Evolutionary conservation across 2,329 filamentous ascomycete genomes (phyloP).

Genomic region (Microcyclosporella mali): DNA sequence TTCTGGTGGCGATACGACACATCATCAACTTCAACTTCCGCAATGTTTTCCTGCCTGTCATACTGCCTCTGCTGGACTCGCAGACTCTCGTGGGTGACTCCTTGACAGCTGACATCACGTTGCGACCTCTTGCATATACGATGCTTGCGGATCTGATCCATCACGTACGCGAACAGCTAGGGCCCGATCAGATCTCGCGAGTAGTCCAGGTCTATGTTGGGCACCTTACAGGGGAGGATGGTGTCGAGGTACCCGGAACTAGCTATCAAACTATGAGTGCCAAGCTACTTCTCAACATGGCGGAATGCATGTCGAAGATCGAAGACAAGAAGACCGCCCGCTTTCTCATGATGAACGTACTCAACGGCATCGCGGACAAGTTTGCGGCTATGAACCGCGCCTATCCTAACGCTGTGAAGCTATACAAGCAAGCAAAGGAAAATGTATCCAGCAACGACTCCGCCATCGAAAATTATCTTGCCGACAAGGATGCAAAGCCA

Average conservation of each 20-base stretch:
- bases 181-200: conserved; percentile 83
- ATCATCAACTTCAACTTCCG: conserved; percentile 99
- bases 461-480: conserved; percentile 66
- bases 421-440: conserved; percentile 70
- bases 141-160: conserved; percentile 98
- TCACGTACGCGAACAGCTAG: conserved; percentile 84
- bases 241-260: conserved; percentile 62
- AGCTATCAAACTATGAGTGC: conserved; percentile 99
- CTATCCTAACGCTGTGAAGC: conserved; percentile 88
- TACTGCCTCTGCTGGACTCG: conserved; percentile 91
- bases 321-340: conserved; percentile 89
- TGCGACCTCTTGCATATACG: conserved; percentile 91
- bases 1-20: conserved; percentile 91
- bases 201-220: conserved; percentile 97
- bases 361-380: conserved; percentile 97
- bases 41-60: conserved; percentile 88
- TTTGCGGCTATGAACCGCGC: conserved; percentile 97
- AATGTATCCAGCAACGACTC: conserved; percentile 40
- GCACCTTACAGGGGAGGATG: conserved; percentile 86
- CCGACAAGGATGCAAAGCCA: conserved; percentile 71
- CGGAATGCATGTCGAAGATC: conserved; percentile 91
- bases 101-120: conserved; percentile 91
- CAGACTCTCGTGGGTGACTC: conserved; percentile 91
- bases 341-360: conserved; percentile 92
- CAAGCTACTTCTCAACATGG: conserved; percentile 94